Conservation (phyloP, 2,329 filamentous ascomycete genomes). For the Nemania sp. region DNA sequence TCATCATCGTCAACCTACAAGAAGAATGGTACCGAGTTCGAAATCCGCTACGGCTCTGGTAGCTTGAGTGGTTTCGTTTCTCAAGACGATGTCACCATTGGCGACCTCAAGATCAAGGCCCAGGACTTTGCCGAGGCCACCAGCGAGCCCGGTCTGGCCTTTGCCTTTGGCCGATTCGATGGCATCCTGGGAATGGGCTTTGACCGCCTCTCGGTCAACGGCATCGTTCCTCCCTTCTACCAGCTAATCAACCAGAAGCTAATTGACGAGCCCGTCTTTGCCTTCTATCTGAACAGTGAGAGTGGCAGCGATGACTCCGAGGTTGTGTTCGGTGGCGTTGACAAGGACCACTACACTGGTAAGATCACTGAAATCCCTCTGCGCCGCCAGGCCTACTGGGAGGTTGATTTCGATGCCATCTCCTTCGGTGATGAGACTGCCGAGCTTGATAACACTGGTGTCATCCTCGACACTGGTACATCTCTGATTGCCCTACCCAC, state of each 20-base stretch:
- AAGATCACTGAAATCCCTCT: constrained; percentile 94
- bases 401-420: constrained; percentile 95
- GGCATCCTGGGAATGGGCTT: constrained; percentile 96
- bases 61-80: constrained; percentile 95
- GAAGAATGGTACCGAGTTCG: constrained; percentile 91
- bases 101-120: constrained; percentile 86
- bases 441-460: constrained; percentile 92
- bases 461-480: constrained; percentile 97
- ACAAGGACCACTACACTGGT: constrained; percentile 83
- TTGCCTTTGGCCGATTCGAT: constrained; percentile 97
- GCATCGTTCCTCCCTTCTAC: constrained; percentile 95
- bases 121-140: constrained; percentile 98
- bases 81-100: constrained; percentile 86
- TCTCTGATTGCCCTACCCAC: constrained; percentile 95
- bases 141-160: constrained; percentile 93
- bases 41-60: constrained; percentile 95
- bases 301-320: constrained; percentile 79
- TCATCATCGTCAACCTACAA: constrained; percentile 89
- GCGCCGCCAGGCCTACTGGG: constrained; percentile 99
- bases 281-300: constrained; percentile 91
- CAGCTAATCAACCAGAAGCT: constrained; percentile 91
- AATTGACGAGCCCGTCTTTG: constrained; percentile 91
- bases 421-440: constrained; percentile 87
- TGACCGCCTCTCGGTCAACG: constrained; percentile 96
- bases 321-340: constrained; percentile 88